Evolutionary conservation across 202 grass and related monocot species (phyloP).

Genomic region (Cymbopogon flexuosus): DNA sequence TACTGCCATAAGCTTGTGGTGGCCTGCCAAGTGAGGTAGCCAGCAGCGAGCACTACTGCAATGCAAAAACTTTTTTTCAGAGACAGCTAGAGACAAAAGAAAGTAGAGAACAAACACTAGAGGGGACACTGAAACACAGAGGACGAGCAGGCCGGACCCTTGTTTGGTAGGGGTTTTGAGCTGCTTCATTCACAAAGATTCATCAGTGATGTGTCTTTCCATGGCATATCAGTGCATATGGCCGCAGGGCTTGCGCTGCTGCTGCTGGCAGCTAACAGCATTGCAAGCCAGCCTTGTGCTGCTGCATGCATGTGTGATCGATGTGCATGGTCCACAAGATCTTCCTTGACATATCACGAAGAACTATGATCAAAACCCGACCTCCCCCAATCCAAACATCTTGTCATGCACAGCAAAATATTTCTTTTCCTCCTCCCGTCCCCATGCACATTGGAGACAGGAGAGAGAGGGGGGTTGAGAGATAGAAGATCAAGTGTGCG

Average conservation of each 20-base stretch:
- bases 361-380: conserved; percentile 52
- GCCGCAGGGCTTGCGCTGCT: conserved; percentile 28
- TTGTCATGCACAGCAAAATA: conserved; percentile 51
- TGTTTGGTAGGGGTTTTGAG: conserved; percentile 37
- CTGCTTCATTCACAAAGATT: conserved; percentile 33
- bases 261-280: conserved; percentile 28
- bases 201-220: conserved; percentile 62
- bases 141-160: conserved; percentile 14
- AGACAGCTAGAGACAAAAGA: conserved; percentile 71
- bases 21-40: conserved; percentile 36
- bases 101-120: conserved; percentile 52
- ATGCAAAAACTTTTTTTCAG: conserved; percentile 34
- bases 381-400: conserved; percentile 62
- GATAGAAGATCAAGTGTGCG: conserved; percentile 22
- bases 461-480: conserved; percentile 24
- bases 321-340: conserved; percentile 61
- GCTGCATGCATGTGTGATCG: conserved; percentile 40
- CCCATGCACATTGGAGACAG: conserved; percentile 37
- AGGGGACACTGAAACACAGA: conserved; percentile 51
- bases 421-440: conserved; percentile 36
- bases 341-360: conserved; percentile 59
- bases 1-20: conserved; percentile 41
- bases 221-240: conserved; percentile 55
- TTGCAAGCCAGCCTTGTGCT: conserved; percentile 38
- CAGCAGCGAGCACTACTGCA: conserved; percentile 43